A percentile compares a stretch with the other conserved stretches of the same genome.
Evolutionary conservation across 2,329 filamentous ascomycete genomes (phyloP).

Genomic region (Ophiocordyceps australis): DNA sequence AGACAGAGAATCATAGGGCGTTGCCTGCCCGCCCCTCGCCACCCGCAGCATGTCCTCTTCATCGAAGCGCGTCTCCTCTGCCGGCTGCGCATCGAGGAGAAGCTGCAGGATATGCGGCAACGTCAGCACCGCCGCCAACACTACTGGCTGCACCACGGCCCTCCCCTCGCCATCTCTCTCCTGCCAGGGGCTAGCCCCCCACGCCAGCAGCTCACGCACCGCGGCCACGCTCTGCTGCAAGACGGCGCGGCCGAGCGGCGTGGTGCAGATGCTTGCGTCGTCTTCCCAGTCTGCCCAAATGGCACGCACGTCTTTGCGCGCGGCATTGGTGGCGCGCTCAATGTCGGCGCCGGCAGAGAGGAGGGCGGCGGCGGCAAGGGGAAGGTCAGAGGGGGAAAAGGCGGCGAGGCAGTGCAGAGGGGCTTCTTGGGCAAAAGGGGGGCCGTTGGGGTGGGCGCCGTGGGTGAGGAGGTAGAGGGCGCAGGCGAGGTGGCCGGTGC

Average conservation of each 20-base stretch:
- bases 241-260: not conserved
- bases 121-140: not conserved
- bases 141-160: not conserved
- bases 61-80: not conserved
- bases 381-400: not conserved
- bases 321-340: not conserved
- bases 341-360: not conserved
- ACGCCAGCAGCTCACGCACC: not conserved
- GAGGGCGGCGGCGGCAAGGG: not conserved
- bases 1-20: not conserved
- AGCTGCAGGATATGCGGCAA: not conserved
- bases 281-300: not conserved
- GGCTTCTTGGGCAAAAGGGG: not conserved
- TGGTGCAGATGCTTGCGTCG: not conserved
- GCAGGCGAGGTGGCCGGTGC: not conserved
- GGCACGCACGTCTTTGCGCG: not conserved
- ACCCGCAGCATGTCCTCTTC: not conserved
- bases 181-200: not conserved
- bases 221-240: not conserved
- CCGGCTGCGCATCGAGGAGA: not conserved
- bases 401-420: constrained; percentile 1
- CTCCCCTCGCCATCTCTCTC: not conserved
- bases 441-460: not conserved
- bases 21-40: not conserved
- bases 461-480: not conserved